phyloP scores from a whole-genome alignment of 192 early-diverging fungal genomes.

The Linnemannia zychae region DNA sequence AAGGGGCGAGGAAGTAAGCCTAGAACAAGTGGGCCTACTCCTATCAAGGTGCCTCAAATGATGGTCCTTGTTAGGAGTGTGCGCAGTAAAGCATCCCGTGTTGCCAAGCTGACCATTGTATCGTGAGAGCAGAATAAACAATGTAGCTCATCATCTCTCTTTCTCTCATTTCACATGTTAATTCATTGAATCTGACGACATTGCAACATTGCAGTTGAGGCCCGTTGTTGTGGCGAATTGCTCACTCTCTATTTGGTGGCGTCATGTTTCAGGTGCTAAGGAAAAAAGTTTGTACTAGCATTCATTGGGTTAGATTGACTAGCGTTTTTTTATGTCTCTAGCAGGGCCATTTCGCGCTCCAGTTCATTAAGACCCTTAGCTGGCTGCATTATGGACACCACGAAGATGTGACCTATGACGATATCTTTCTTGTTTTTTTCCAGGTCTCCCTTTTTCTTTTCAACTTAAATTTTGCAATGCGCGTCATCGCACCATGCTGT shows the following conservation, averaged over 20 bases:
- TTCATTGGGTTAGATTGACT: background rate
- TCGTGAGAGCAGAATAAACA: background rate
- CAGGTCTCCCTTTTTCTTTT: background rate
- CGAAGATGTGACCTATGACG: background rate
- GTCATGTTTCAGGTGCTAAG: background rate
- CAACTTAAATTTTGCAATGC: background rate
- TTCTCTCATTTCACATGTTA: no score
- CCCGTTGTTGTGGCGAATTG: background rate
- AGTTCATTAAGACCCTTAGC: background rate
- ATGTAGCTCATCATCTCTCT: background rate
- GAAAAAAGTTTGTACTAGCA: background rate
- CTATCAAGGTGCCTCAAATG: constrained; percentile 36
- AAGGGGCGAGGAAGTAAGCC: constrained; percentile 1
- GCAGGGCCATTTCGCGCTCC: background rate
- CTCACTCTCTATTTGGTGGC: background rate
- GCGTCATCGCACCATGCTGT: background rate
- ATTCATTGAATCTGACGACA: background rate
- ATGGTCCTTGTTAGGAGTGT: constrained; percentile 67
- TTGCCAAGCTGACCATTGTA: constrained; percentile 60
- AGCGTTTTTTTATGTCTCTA: background rate
- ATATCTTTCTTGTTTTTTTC: background rate
- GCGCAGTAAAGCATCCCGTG: constrained; percentile 62
- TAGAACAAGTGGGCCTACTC: background rate
- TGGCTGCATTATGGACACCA: background rate
- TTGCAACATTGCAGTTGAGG: background rate